Percentiles rank a stretch among this genome's conserved stretches.
These are phyloP conservation scores for Globisporangium cylindrosporum DNA, from an alignment of 352 stramenopile genomes.

Conservation along the genomic window DNA sequence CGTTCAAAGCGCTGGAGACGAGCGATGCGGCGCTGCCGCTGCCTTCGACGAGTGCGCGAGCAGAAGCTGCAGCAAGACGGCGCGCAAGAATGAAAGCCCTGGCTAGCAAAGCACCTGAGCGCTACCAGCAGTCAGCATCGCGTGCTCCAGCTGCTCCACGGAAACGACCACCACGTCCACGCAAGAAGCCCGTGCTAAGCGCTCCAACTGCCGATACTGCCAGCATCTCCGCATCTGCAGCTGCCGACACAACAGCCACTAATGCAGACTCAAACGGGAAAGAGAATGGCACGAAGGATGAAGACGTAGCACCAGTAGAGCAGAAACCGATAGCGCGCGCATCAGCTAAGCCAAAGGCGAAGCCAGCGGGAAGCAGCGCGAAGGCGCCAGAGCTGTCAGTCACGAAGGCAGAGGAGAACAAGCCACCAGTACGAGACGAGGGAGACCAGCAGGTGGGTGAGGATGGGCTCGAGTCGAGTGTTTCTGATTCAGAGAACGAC, in stretches of 20 bases:
- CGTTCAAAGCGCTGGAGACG: conserved; percentile 22
- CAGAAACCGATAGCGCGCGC: conserved; percentile 1
- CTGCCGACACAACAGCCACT: neutral
- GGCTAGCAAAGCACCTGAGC: neutral
- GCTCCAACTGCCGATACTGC: neutral
- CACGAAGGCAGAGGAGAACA: neutral
- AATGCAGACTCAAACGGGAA: neutral
- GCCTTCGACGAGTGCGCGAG: conserved; percentile 3
- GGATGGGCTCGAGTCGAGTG: neutral
- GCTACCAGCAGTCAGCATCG: conserved; percentile 8
- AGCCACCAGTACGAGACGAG: neutral
- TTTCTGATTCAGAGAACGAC: conserved; percentile 4
- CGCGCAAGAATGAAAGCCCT: conserved; percentile 12
- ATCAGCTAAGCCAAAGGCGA: neutral
- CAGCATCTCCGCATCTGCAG: neutral
- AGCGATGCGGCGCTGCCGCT: neutral
- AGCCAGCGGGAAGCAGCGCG: neutral
- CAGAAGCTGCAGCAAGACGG: neutral
- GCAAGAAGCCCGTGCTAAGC: conserved; percentile 16
- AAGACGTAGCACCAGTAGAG: neutral
- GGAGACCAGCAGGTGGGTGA: neutral
- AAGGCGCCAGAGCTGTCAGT: neutral
- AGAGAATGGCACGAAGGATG: conserved; percentile 16
- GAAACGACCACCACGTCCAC: conserved; percentile 16
- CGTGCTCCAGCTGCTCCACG: conserved; percentile 12